phyloP scores from a whole-genome alignment of 768 basidiomycete species.

The Leccinum fibrillosum region DNA sequence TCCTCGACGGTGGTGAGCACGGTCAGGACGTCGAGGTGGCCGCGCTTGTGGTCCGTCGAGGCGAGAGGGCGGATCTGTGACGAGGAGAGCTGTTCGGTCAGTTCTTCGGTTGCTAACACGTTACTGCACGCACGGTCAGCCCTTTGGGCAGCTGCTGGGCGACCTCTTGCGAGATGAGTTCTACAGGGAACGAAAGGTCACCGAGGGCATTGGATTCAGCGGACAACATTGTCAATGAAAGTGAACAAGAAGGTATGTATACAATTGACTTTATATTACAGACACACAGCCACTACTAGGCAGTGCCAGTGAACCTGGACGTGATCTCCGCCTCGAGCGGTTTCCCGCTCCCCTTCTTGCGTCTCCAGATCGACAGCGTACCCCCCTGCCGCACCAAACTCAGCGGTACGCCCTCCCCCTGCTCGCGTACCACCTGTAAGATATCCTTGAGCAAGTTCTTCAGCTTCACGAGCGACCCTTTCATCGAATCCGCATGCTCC shows the following conservation, averaged over 20 bases:
- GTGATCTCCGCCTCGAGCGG: slow-evolving; percentile 18
- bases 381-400: slow-evolving; percentile 49
- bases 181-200: slow-evolving; percentile 74
- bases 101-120: background rate
- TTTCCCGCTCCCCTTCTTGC: slow-evolving; percentile 32
- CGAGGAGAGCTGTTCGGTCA: slow-evolving; percentile 1
- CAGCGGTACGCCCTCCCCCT: slow-evolving; percentile 51
- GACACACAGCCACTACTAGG: slow-evolving; percentile 15
- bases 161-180: slow-evolving; percentile 67
- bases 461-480: slow-evolving; percentile 23
- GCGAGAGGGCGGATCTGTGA: slow-evolving; percentile 85
- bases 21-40: slow-evolving; percentile 78
- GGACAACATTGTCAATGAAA: slow-evolving; percentile 5
- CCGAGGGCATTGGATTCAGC: slow-evolving; percentile 58
- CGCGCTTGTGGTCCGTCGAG: slow-evolving; percentile 75
- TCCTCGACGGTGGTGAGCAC: slow-evolving; percentile 70
- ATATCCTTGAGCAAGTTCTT: slow-evolving; percentile 35
- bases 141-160: slow-evolving; percentile 53
- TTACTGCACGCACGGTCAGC: slow-evolving; percentile 23
- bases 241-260: too few relatives aligned
- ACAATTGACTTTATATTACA: background rate
- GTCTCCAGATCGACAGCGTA: slow-evolving; percentile 47
- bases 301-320: slow-evolving; percentile 14
- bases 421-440: slow-evolving; percentile 45
- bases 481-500: slow-evolving; percentile 18